Evolutionary conservation across 2,329 filamentous ascomycete genomes (phyloP).

Genomic region (Aspergillus niger): DNA sequence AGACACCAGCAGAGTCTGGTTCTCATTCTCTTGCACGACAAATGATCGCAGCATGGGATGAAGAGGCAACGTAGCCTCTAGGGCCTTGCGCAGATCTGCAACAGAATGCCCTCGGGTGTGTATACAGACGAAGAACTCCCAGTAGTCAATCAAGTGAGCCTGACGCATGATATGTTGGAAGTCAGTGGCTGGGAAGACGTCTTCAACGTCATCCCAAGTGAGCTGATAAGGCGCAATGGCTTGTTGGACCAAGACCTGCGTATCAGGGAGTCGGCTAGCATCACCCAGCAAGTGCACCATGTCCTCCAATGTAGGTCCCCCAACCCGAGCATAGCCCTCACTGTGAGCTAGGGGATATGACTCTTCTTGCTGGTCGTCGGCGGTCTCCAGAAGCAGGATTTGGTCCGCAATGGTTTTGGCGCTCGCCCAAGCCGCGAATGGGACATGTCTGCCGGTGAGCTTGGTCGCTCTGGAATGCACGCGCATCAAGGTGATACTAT

Average conservation of each 20-base stretch:
- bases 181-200: background rate
- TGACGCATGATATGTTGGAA: background rate
- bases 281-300: background rate
- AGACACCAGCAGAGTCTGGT: background rate
- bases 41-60: background rate
- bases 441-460: background rate
- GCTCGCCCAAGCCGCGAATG: background rate
- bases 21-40: background rate
- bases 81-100: background rate
- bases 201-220: background rate
- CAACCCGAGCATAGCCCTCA: background rate
- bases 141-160: background rate
- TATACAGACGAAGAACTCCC: background rate
- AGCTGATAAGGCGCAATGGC: background rate
- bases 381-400: background rate
- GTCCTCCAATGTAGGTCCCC: background rate
- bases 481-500: background rate
- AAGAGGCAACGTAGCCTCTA: background rate
- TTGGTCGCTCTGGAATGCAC: background rate
- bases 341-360: background rate
- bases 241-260: background rate
- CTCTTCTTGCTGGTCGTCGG: background rate
- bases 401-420: background rate
- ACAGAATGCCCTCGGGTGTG: background rate
- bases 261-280: background rate